phyloP scores from a whole-genome alignment of 352 stramenopile genomes.

The Discostella stelligera region DNA sequence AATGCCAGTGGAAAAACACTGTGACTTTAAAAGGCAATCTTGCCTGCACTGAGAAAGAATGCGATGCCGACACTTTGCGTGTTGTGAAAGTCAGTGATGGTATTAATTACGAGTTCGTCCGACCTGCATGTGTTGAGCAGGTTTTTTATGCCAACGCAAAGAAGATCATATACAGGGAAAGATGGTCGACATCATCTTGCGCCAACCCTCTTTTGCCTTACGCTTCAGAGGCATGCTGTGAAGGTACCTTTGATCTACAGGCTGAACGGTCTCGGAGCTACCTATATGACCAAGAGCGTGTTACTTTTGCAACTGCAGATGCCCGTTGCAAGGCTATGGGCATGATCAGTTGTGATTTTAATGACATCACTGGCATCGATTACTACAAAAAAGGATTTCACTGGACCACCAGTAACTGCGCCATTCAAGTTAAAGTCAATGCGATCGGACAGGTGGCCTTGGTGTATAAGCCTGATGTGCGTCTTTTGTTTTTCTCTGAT shows the following conservation, averaged over 20 bases:
- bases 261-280: conserved; percentile 45
- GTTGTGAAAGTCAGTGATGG: conserved; percentile 60
- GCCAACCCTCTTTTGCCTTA: conserved; percentile 57
- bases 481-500: conserved; percentile 2
- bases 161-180: conserved; percentile 50
- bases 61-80: conserved; percentile 63
- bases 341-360: conserved; percentile 53
- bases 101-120: conserved; percentile 79
- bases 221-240: conserved; percentile 54
- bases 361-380: conserved; percentile 48
- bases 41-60: conserved; percentile 55
- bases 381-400: conserved; percentile 44
- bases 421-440: conserved; percentile 63
- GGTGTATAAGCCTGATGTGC: conserved; percentile 53
- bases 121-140: conserved; percentile 71
- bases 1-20: conserved; percentile 50
- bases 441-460: conserved; percentile 50
- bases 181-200: conserved; percentile 46
- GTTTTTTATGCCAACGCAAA: conserved; percentile 69
- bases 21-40: conserved; percentile 54
- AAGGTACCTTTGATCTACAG: conserved; percentile 22
- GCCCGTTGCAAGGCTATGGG: conserved; percentile 37
- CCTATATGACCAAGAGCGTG: conserved; percentile 55
- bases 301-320: conserved; percentile 38
- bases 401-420: conserved; percentile 52